Percentiles rank a stretch among this genome's conserved stretches.
phyloP scores from a whole-genome alignment of 2,329 filamentous ascomycete genomes.

The Tolypocladium paradoxum region DNA sequence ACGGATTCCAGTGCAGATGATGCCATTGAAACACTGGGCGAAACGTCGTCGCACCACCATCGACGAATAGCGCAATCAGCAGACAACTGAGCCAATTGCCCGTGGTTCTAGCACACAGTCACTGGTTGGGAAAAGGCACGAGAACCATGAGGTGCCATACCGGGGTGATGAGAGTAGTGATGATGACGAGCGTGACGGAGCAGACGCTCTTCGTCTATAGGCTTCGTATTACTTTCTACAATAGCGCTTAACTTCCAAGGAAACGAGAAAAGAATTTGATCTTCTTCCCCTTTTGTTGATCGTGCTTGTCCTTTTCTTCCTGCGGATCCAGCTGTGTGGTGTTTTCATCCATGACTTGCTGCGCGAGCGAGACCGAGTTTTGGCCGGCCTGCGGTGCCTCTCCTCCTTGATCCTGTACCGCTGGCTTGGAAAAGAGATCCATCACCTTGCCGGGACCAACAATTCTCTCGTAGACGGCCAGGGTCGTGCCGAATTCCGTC shows the following conservation, averaged over 20 bases:
- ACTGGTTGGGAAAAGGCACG: too few species aligned
- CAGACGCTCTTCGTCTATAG: too few species aligned
- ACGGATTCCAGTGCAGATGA: too few species aligned
- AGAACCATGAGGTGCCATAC: too few species aligned
- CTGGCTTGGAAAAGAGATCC: constrained; percentile 35
- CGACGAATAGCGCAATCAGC: too few species aligned
- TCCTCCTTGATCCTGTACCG: constrained; percentile 5
- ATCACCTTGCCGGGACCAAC: constrained; percentile 37
- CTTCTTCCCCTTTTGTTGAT: constrained; percentile 1
- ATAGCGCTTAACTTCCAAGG: background rate
- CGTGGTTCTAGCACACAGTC: too few species aligned
- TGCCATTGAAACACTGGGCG: too few species aligned
- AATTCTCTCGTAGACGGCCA: constrained; percentile 40
- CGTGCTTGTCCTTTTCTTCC: constrained; percentile 14
- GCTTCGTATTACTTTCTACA: background rate
- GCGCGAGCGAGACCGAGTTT: constrained; percentile 35
- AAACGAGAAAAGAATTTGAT: constrained; percentile 6
- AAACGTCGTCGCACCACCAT: too few species aligned
- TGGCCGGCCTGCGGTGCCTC: constrained; percentile 10
- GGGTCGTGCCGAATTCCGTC: constrained; percentile 41
- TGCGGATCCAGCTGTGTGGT: constrained; percentile 39
- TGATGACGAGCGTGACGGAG: too few species aligned
- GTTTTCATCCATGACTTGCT: constrained; percentile 43
- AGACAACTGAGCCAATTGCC: too few species aligned
- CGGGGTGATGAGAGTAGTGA: too few species aligned